Percentiles rank a stretch among this genome's conserved stretches.
These are phyloP conservation scores for Monosporozyma servazzii DNA, from an alignment of 805 yeast species.

Conservation along the genomic window DNA sequence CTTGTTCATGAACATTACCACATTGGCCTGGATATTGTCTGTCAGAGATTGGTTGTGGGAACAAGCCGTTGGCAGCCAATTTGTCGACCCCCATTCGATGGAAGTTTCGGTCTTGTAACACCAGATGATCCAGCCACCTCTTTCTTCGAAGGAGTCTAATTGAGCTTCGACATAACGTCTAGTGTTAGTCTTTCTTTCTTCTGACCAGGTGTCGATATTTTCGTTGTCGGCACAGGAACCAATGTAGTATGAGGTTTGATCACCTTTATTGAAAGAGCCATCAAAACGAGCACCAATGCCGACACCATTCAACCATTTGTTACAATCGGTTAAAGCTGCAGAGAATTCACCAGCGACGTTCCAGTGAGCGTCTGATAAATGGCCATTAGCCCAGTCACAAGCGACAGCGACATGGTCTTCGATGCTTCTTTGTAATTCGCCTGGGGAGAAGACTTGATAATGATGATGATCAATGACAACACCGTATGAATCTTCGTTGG, in stretches of 20 bases:
- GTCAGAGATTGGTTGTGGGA: slow-evolving; percentile 72
- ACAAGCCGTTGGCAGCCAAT: slow-evolving; percentile 47
- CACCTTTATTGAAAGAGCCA: slow-evolving; percentile 37
- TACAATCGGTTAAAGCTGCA: slow-evolving; percentile 89
- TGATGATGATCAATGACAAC: slow-evolving; percentile 83
- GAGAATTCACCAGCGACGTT: slow-evolving; percentile 81
- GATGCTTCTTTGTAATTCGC: slow-evolving; percentile 48
- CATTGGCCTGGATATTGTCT: slow-evolving; percentile 70
- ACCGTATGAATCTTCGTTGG: slow-evolving; percentile 42
- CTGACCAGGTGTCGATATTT: slow-evolving; percentile 49
- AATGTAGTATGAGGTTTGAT: slow-evolving; percentile 30
- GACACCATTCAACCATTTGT: slow-evolving; percentile 83
- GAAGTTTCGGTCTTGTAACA: slow-evolving; percentile 81
- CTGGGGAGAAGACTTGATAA: slow-evolving; percentile 72
- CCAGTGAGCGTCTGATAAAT: slow-evolving; percentile 54
- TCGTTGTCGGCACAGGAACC: slow-evolving; percentile 55
- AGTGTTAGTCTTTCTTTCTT: slow-evolving; percentile 43
- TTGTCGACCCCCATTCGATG: slow-evolving; percentile 77
- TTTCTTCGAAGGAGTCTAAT: slow-evolving; percentile 69
- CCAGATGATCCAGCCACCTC: slow-evolving; percentile 91
- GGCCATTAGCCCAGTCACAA: slow-evolving; percentile 41
- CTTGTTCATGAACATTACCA: slow-evolving; percentile 8
- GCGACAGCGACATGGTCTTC: slow-evolving; percentile 57
- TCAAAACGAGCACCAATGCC: slow-evolving; percentile 76
- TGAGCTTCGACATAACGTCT: slow-evolving; percentile 83